Base-by-base conservation (phyloP, 352 stramenopile genomes). In the Blastocystis sp. region DNA sequence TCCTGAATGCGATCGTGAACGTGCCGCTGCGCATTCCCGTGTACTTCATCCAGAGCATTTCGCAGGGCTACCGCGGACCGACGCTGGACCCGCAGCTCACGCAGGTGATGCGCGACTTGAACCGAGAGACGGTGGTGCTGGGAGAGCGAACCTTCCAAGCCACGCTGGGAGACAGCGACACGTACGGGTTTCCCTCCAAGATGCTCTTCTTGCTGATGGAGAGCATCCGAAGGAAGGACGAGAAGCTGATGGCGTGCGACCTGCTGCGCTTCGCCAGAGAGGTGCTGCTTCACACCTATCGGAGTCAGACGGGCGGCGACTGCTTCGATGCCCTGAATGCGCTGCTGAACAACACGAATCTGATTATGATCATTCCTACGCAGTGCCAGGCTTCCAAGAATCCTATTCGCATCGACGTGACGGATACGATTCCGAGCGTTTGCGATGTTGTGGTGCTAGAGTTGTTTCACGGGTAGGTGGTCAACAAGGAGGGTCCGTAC, bases 31-130 rank as follows among this genome's bases (percentile, higher is more conserved):
- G 50, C 10, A 39, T 85, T 1, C 74, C 74, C 21, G 74, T 85
- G 24, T 85, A 70, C 60, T 85, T 85, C 74, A 69, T 85, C 12
- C 74, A 85, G 74, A 69, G 51, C 13, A n/a, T 85, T 24, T 67
- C 74, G 16, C n/a, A 61, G n/a, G 74, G 74, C 35, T 50, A 31
- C 21, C 74, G 74, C 19, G 74, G 74, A 33, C 74, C 74, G 16
- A 24, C 74, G 2, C 51, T 39, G 24, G 74, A 85, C 37, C n/a
- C 50, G 4, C 74, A 85, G 13, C 26, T 85, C 1, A 85, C 59
- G 31, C 74, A 85, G 51, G 51, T 85, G 29, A 85, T 85, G 31
- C 74, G 74, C 10, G 74, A 85, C 51, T 31, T 85, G 3, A 39
- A 69, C 21, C 74, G 74, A 29, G 74, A 85, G 60, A 69, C 74